Conservation (phyloP, 768 basidiomycete species). For the Amanita phalloides region DNA sequence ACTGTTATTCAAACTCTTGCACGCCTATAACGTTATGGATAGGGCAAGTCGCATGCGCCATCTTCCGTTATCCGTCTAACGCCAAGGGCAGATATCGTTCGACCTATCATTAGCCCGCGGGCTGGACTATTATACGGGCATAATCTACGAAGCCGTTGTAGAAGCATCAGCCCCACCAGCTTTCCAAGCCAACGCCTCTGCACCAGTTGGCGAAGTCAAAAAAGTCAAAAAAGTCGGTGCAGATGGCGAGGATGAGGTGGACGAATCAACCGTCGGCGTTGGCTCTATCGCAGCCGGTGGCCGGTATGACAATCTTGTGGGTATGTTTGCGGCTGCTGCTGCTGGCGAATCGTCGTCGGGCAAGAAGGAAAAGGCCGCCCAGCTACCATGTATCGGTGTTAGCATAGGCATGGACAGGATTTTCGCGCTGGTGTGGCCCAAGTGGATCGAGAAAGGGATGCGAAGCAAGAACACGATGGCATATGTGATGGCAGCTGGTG, state of each 20-base stretch:
- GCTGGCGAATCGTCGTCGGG: constrained; percentile 36
- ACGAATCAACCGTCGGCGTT: constrained; percentile 89
- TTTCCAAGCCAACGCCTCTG: constrained; percentile 35
- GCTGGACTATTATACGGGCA: constrained; percentile 96
- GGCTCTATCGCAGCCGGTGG: constrained; percentile 99
- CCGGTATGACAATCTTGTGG: constrained; percentile 91
- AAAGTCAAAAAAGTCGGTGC: constrained; percentile 30
- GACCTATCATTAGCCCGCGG: constrained; percentile 97
- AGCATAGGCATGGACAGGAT: constrained; percentile 91
- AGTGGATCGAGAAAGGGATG: constrained; percentile 70
- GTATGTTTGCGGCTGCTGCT: constrained; percentile 79
- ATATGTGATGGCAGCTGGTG: constrained; percentile 87
- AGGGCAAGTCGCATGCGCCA: constrained; percentile 36
- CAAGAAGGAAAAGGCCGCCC: constrained; percentile 46
- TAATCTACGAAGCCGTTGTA: constrained; percentile 94
- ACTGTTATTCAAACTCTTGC: constrained; percentile 71
- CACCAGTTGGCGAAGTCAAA: constrained; percentile 24
- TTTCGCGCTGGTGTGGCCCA: constrained; percentile 84
- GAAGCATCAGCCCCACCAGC: constrained; percentile 91
- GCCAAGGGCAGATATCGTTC: constrained; percentile 67
- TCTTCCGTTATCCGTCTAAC: background rate
- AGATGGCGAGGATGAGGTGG: constrained; percentile 70
- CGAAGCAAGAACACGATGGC: constrained; percentile 88
- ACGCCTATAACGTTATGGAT: constrained; percentile 68
- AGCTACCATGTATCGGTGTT: constrained; percentile 85